Evolutionary conservation across 345 rosid species (phyloP).

Genomic region (Acer yangbiense): DNA sequence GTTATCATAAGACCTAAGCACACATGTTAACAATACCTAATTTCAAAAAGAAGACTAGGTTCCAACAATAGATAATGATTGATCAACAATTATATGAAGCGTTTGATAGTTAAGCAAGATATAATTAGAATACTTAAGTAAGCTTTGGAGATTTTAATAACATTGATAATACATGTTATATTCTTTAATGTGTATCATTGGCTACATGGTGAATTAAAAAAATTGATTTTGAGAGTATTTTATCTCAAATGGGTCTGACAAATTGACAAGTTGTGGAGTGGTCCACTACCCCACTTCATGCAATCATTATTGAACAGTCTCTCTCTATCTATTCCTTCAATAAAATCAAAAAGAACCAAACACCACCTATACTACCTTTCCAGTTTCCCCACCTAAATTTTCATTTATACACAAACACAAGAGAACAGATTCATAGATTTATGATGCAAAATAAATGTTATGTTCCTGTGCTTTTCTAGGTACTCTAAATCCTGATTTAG

Average conservation of each 20-base stretch:
- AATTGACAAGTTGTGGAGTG: slow-evolving; percentile 12
- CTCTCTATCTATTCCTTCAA: neutral
- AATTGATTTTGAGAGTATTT: neutral
- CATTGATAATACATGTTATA: neutral
- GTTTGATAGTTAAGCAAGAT: too few species aligned
- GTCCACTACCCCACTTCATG: slow-evolving; percentile 11
- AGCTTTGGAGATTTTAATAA: neutral
- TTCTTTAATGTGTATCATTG: neutral
- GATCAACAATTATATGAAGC: too few species aligned
- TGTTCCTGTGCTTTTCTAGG: neutral
- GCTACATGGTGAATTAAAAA: neutral
- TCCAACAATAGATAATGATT: too few species aligned
- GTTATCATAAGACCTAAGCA: too few species aligned
- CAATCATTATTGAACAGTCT: slow-evolving; percentile 1
- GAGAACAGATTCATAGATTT: neutral
- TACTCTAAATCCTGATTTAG: neutral
- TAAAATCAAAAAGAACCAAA: neutral
- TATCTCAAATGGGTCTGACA: neutral
- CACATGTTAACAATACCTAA: too few species aligned
- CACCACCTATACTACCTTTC: neutral
- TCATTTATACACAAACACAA: neutral
- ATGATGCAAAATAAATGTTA: neutral
- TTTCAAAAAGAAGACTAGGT: neutral
- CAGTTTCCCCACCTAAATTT: neutral
- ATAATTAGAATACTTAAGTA: neutral